Evolutionary conservation across 1,139 yeast species (phyloP), one percentile per base, ranked within the genome.

Genomic region (Geotrichum reessii): DNA sequence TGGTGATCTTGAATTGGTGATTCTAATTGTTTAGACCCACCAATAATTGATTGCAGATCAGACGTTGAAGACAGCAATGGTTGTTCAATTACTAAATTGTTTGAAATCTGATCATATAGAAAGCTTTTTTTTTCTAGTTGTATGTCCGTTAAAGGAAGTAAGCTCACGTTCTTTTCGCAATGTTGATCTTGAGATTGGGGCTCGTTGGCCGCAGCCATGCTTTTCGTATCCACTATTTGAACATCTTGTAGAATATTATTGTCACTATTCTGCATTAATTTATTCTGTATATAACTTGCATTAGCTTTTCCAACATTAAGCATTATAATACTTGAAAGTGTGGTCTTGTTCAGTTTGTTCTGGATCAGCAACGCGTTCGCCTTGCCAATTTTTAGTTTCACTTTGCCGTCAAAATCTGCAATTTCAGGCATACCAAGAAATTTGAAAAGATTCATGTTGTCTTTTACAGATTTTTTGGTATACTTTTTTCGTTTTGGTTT

Each of bases 371-470:
- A n/a, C 9, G 58, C 58, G 37, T 44, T 42, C 24, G 22, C 21
- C 9, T 12, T 27, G 1, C 58, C 58, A 22, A 50, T 55, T 21
- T 50, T 55, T n/a, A 55, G 50, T 6, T n/a, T 22, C 28, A 55
- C 54, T 25, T 22, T 21, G 3, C 57, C 53, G 12, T 55, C 31
- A 47, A 53, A 53, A 24, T 17, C 37, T 1, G 17, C 22, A 37
- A 24, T 31, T 22, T 50, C 53, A 19, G 53, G 53, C 25, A 50
- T 47, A 7, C 50, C 50, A 14, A 47, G 50, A 47, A 47, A 47
- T 25, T 28, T 47, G 11, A 24, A 24, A n/a, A 47, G 50, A 9
- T 25, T 47, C 50, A 12, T 47, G 31, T 47, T 47, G 27, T 17
- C 14, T 19, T 37, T 37, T 5, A 37, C 42, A 12, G 42, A 7